phyloP scores from a whole-genome alignment of 768 basidiomycete genomes.

The Asterophora lycoperdoides region DNA sequence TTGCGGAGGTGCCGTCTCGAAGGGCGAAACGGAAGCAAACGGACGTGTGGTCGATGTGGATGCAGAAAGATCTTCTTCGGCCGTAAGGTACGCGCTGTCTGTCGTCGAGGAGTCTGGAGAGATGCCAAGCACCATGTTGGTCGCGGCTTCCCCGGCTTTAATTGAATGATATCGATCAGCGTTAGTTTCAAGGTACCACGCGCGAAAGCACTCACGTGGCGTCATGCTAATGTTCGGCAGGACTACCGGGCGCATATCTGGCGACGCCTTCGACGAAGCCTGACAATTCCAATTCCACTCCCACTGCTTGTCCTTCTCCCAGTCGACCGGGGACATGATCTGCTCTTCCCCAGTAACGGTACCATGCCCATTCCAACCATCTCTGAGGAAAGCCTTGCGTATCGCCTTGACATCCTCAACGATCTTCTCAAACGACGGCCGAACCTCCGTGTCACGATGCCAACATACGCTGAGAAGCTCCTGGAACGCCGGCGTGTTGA shows the following conservation, averaged over 20 bases:
- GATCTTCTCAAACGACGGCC: conserved; percentile 51
- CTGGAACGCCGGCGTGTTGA: conserved; percentile 31
- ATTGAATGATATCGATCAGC: not conserved
- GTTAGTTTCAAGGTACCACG: not conserved
- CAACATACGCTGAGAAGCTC: conserved; percentile 54
- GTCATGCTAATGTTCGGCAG: conserved; percentile 18
- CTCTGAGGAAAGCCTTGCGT: conserved; percentile 27
- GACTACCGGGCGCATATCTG: conserved; percentile 36
- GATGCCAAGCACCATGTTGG: not conserved
- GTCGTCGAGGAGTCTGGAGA: conserved; percentile 14
- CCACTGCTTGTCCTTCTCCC: conserved; percentile 7
- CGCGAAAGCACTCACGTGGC: conserved; percentile 17
- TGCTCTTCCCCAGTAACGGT: not conserved
- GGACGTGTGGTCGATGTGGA: not conserved
- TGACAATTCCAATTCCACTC: conserved; percentile 16
- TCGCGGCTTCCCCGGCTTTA: not conserved
- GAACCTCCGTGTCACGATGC: conserved; percentile 44
- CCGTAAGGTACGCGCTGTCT: conserved; percentile 18
- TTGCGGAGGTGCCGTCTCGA: conserved; percentile 12
- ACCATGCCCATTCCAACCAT: not conserved
- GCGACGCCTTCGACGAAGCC: conserved; percentile 26
- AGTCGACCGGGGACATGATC: conserved; percentile 11
- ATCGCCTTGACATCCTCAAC: conserved; percentile 42
- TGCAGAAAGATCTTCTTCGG: conserved; percentile 15
- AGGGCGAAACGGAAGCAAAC: conserved; percentile 1